Evolutionary conservation across 192 early-diverging fungal genomes (phyloP).

Genomic region (Bifiguratus adelaidae): DNA sequence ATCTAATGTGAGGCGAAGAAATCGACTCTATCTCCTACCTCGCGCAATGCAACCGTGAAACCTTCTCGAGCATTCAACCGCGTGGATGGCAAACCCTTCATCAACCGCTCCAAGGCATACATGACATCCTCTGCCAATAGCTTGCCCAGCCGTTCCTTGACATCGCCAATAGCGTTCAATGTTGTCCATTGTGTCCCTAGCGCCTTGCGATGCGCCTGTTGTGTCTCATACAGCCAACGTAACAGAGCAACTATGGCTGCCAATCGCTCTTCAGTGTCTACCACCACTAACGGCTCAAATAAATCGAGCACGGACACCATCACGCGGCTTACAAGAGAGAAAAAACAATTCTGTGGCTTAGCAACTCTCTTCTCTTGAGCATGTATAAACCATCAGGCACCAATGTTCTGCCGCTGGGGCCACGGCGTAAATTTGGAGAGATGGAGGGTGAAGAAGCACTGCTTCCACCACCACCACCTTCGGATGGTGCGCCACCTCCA

Average conservation of each 20-base stretch:
- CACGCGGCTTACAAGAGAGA: too few species aligned
- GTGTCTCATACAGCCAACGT: too few species aligned
- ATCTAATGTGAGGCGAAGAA: not conserved
- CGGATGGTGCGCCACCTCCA: too few species aligned
- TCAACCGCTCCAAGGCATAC: slow-evolving; percentile 79
- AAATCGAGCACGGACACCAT: too few species aligned
- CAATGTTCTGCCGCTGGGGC: slow-evolving; percentile 13
- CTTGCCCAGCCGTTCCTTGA: slow-evolving; percentile 51
- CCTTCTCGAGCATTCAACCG: slow-evolving; percentile 90
- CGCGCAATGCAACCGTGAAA: slow-evolving; percentile 87
- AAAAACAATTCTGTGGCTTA: too few species aligned
- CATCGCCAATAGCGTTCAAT: slow-evolving; percentile 20
- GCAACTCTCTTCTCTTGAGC: too few species aligned
- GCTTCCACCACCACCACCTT: too few species aligned
- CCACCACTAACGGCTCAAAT: too few species aligned
- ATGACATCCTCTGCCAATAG: slow-evolving; percentile 68
- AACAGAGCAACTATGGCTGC: too few species aligned
- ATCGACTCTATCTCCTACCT: slow-evolving; percentile 24
- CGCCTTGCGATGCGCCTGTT: slow-evolving; percentile 7
- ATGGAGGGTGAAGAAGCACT: too few species aligned
- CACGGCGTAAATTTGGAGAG: slow-evolving; percentile 2
- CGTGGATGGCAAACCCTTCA: slow-evolving; percentile 78
- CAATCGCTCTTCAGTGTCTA: too few species aligned
- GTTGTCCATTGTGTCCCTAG: slow-evolving; percentile 1
- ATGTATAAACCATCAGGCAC: slow-evolving; percentile 18